phyloP scores from a whole-genome alignment of 2,329 filamentous ascomycete genomes.

The Pyricularia pennisetigena region DNA sequence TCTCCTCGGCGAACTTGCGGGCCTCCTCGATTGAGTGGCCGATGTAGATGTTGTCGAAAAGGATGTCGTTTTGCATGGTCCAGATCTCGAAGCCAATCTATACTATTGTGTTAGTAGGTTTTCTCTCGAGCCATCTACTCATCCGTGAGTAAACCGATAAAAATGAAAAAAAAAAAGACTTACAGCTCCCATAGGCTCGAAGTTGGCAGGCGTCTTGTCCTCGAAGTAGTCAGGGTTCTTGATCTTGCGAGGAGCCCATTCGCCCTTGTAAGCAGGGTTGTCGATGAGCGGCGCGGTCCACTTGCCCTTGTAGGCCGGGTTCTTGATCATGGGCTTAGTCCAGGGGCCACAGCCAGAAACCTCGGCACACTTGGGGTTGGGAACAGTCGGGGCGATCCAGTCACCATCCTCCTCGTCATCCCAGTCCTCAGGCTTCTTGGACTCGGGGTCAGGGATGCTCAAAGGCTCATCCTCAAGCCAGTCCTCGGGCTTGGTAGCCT shows the following conservation, averaged over 20 bases:
- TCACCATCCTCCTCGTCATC: slow-evolving; percentile 99
- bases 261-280: slow-evolving; percentile 96
- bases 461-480: slow-evolving; percentile 88
- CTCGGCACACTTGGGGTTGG: slow-evolving; percentile 94
- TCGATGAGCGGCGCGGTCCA: slow-evolving; percentile 89
- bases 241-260: slow-evolving; percentile 92
- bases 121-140: not conserved
- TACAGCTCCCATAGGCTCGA: slow-evolving; percentile 96
- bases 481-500: slow-evolving; percentile 83
- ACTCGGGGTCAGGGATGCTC: slow-evolving; percentile 82
- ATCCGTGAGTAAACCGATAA: no score
- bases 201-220: slow-evolving; percentile 93
- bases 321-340: slow-evolving; percentile 85
- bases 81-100: slow-evolving; percentile 98
- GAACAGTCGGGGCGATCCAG: slow-evolving; percentile 81
- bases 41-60: slow-evolving; percentile 99
- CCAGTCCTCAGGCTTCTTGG: slow-evolving; percentile 97
- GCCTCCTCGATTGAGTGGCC: slow-evolving; percentile 94
- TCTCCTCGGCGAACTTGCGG: slow-evolving; percentile 77
- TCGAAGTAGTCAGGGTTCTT: slow-evolving; percentile 93
- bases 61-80: slow-evolving; percentile 99
- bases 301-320: slow-evolving; percentile 98
- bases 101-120: slow-evolving; percentile 12
- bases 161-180: slow-evolving; percentile 36
- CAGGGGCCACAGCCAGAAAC: slow-evolving; percentile 90